phyloP scores from a whole-genome alignment of 106 monocot species.

The Dioscorea zingiberensis region DNA sequence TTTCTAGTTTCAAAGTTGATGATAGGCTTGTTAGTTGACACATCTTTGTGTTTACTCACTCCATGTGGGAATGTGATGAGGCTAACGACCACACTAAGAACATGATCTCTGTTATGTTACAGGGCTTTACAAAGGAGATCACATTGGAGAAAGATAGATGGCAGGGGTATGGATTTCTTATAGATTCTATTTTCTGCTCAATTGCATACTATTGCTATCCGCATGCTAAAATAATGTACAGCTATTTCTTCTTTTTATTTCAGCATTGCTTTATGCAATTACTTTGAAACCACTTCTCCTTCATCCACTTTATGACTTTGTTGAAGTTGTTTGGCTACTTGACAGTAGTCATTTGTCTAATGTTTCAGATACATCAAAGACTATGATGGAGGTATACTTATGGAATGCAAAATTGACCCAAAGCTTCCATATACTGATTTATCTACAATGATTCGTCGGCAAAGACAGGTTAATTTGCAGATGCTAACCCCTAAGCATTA shows the following conservation, averaged over 20 bases:
- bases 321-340: too few species aligned
- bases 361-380: slow-evolving; percentile 86
- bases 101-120: slow-evolving; percentile 5
- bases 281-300: too few species aligned
- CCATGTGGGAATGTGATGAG: too few species aligned
- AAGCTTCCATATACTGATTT: slow-evolving; percentile 96
- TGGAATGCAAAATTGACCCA: slow-evolving; percentile 95
- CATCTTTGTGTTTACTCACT: too few species aligned
- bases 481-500: background rate
- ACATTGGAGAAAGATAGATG: slow-evolving; percentile 92
- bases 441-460: slow-evolving; percentile 90
- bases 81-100: too few species aligned
- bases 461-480: slow-evolving; percentile 69
- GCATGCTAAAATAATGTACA: too few species aligned
- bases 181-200: background rate
- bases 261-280: background rate
- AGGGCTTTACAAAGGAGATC: slow-evolving; percentile 99
- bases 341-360: too few species aligned
- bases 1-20: too few species aligned
- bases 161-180: slow-evolving; percentile 72
- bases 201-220: too few species aligned
- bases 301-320: too few species aligned
- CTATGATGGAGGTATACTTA: slow-evolving; percentile 94
- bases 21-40: too few species aligned
- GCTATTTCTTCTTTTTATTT: background rate